Evolutionary conservation across 805 yeast genomes (phyloP).

Genomic region (Lachancea fermentati): DNA sequence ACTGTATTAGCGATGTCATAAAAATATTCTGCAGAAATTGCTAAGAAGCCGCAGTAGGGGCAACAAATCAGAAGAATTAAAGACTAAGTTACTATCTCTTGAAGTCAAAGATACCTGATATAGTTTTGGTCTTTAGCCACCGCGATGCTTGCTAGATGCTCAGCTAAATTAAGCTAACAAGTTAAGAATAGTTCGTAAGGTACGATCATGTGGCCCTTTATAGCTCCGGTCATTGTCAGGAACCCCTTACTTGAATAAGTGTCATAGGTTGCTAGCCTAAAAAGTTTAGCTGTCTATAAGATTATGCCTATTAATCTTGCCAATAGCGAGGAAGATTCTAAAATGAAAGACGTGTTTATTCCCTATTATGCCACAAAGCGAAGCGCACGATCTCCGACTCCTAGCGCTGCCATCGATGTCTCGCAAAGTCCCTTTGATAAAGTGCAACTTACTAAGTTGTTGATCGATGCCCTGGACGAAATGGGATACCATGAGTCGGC

Average conservation of each 20-base stretch:
- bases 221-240: too few species aligned
- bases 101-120: too few species aligned
- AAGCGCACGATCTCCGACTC: conserved; percentile 1
- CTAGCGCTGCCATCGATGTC: neutral
- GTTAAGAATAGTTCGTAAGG: too few species aligned
- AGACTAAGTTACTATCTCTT: too few species aligned
- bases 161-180: too few species aligned
- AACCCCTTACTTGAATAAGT: neutral
- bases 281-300: neutral
- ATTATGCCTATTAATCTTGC: neutral
- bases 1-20: too few species aligned
- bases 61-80: too few species aligned
- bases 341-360: neutral
- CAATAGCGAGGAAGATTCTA: neutral
- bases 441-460: conserved; percentile 40
- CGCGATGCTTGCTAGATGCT: too few species aligned
- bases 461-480: conserved; percentile 46
- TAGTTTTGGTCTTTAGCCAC: too few species aligned
- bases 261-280: neutral
- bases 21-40: too few species aligned
- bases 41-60: too few species aligned
- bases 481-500: conserved; percentile 42
- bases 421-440: conserved; percentile 21
- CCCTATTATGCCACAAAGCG: conserved; percentile 2
- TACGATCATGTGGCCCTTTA: too few species aligned